A percentile compares a stretch with the other conserved stretches of the same genome.
These are phyloP conservation scores for Epichloe gansuensis DNA, from an alignment of 2,329 filamentous ascomycete species.

Conservation along the genomic window DNA sequence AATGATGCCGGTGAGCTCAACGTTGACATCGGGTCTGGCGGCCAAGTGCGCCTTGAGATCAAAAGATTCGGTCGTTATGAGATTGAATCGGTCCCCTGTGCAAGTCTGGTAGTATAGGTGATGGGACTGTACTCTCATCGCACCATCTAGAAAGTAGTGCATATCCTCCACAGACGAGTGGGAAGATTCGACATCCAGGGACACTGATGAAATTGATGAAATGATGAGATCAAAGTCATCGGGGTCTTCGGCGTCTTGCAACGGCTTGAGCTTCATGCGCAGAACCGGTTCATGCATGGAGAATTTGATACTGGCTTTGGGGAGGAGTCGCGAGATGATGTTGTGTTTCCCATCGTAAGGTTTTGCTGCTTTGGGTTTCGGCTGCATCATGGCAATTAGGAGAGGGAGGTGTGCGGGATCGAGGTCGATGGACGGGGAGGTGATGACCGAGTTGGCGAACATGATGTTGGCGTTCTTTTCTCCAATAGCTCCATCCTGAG, in stretches of 20 bases:
- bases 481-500: conserved; percentile 55
- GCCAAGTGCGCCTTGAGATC: conserved; percentile 78
- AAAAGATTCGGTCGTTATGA: conserved; percentile 76
- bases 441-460: conserved; percentile 91
- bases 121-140: conserved; percentile 72
- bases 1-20: conserved; percentile 65
- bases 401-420: conserved; percentile 85
- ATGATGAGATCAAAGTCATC: conserved; percentile 94
- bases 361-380: conserved; percentile 26
- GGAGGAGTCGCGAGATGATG: conserved; percentile 78
- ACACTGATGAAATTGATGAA: conserved; percentile 86
- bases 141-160: conserved; percentile 76
- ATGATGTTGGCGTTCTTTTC: conserved; percentile 93
- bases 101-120: conserved; percentile 90
- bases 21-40: conserved; percentile 73
- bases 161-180: conserved; percentile 73
- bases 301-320: conserved; percentile 88
- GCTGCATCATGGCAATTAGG: conserved; percentile 61
- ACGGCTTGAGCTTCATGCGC: conserved; percentile 73
- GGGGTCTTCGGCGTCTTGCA: conserved; percentile 48
- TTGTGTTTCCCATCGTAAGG: conserved; percentile 42
- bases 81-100: conserved; percentile 67
- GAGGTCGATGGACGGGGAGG: conserved; percentile 86
- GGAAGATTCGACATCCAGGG: conserved; percentile 88
- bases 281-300: conserved; percentile 94